Conservation (phyloP, 2,329 filamentous ascomycete genomes). For the Cladosporium halotolerans region DNA sequence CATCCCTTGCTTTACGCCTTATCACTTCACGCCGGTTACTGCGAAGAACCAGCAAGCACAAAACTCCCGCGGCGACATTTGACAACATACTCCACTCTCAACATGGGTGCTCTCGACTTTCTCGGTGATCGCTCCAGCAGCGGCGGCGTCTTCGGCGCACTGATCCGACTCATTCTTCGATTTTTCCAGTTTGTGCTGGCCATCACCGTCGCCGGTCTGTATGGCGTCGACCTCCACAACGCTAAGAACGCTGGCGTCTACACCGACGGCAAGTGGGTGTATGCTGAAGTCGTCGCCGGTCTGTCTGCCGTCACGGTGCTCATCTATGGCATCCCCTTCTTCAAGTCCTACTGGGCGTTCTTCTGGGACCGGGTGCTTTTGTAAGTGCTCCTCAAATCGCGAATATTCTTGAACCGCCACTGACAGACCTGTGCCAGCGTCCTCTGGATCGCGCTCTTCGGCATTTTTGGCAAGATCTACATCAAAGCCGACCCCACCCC, state of each 20-base stretch:
- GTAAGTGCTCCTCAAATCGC: slow-evolving; percentile 21
- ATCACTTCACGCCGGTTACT: neutral
- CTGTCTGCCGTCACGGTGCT: slow-evolving; percentile 56
- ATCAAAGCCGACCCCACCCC: slow-evolving; percentile 56
- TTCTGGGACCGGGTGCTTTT: slow-evolving; percentile 67
- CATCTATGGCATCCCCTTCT: slow-evolving; percentile 59
- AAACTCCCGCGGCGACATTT: neutral
- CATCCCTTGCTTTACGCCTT: slow-evolving; percentile 4
- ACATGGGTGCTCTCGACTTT: slow-evolving; percentile 24
- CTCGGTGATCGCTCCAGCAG: slow-evolving; percentile 21
- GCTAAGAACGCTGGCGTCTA: slow-evolving; percentile 47
- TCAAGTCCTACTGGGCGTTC: slow-evolving; percentile 51
- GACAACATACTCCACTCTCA: slow-evolving; percentile 1
- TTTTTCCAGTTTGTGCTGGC: slow-evolving; percentile 71
- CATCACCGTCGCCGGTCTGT: slow-evolving; percentile 71
- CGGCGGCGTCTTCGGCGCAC: slow-evolving; percentile 33
- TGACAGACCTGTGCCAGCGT: slow-evolving; percentile 35
- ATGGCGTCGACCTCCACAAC: slow-evolving; percentile 60
- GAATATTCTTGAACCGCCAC: neutral
- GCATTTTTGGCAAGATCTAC: slow-evolving; percentile 76
- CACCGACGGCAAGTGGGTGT: slow-evolving; percentile 68
- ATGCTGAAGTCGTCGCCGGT: slow-evolving; percentile 63
- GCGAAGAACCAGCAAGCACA: neutral
- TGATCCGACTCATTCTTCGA: slow-evolving; percentile 59
- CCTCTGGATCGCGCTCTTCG: slow-evolving; percentile 76